Evolutionary conservation across 768 basidiomycete genomes (phyloP).

Genomic region (Cystoderma amianthinum): DNA sequence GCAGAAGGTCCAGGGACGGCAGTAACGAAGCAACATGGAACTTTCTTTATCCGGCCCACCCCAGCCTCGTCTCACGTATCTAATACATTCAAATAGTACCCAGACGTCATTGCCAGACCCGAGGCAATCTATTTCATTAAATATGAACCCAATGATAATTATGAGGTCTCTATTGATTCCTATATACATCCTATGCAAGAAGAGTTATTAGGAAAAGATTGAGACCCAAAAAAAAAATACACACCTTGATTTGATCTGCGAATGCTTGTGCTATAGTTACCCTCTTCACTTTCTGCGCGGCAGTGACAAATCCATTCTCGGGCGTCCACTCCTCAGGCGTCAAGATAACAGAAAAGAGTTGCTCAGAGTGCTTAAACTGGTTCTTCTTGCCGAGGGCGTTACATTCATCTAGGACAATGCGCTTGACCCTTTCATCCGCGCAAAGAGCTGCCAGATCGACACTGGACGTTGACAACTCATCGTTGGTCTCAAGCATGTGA

Average conservation of each 20-base stretch:
- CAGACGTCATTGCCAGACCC: too few species aligned
- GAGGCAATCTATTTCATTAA: too few species aligned
- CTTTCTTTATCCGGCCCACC: too few species aligned
- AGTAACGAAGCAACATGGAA: too few species aligned
- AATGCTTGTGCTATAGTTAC: slow-evolving; percentile 55
- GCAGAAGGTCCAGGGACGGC: too few species aligned
- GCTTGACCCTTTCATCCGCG: slow-evolving; percentile 42
- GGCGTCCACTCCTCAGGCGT: slow-evolving; percentile 90
- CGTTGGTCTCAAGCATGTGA: slow-evolving; percentile 30
- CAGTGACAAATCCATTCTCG: slow-evolving; percentile 80
- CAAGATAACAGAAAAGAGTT: slow-evolving; percentile 70
- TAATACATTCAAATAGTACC: too few species aligned
- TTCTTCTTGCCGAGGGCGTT: slow-evolving; percentile 81
- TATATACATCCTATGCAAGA: not conserved
- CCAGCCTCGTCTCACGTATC: too few species aligned
- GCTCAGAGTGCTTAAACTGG: slow-evolving; percentile 75
- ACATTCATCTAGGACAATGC: slow-evolving; percentile 67
- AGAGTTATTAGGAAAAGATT: not conserved
- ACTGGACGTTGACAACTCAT: slow-evolving; percentile 23
- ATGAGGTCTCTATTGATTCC: too few species aligned
- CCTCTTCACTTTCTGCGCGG: slow-evolving; percentile 79
- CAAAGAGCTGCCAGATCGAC: slow-evolving; percentile 47
- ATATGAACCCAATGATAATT: too few species aligned
- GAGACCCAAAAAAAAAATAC: slow-evolving; percentile 8
- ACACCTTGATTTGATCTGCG: slow-evolving; percentile 45